Conservation (phyloP, 2,329 filamentous ascomycete genomes). For the Harringtonia lauricola region DNA sequence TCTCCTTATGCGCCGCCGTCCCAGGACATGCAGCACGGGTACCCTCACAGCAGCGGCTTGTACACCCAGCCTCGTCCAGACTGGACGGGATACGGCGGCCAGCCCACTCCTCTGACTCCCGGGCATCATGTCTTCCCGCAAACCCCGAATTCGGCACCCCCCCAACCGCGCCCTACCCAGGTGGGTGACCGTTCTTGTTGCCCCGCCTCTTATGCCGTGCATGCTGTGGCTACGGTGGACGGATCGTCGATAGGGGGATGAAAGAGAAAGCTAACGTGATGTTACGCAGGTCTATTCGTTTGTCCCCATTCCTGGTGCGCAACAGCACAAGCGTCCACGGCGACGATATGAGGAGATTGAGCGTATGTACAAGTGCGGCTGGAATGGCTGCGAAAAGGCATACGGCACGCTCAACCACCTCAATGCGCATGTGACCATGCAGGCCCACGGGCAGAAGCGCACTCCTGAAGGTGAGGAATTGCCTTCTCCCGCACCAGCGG, state of each 20-base stretch:
- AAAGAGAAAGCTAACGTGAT: neutral
- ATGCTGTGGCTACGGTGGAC: no score
- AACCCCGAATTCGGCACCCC: constrained; percentile 42
- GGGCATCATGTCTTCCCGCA: constrained; percentile 44
- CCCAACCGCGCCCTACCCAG: constrained; percentile 46
- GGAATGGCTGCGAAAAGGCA: constrained; percentile 96
- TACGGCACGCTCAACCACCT: constrained; percentile 96
- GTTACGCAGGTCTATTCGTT: constrained; percentile 83
- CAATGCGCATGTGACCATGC: constrained; percentile 98
- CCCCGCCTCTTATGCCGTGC: no score
- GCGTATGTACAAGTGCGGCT: constrained; percentile 99
- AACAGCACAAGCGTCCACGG: constrained; percentile 92
- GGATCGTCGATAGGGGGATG: neutral
- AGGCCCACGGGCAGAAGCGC: constrained; percentile 87
- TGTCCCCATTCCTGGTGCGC: constrained; percentile 90
- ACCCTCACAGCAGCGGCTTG: constrained; percentile 51
- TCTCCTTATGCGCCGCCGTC: constrained; percentile 75
- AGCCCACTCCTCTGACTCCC: constrained; percentile 37
- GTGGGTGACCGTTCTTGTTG: constrained; percentile 30
- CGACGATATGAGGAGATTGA: constrained; percentile 97
- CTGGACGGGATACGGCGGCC: constrained; percentile 58
- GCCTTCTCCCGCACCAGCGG: no score
- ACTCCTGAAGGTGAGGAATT: constrained; percentile 77
- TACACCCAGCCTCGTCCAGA: constrained; percentile 64
- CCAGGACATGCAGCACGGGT: constrained; percentile 77